Evolutionary conservation across 2,329 filamentous ascomycete species (phyloP).

Genomic region (Dactylellina sp.): DNA sequence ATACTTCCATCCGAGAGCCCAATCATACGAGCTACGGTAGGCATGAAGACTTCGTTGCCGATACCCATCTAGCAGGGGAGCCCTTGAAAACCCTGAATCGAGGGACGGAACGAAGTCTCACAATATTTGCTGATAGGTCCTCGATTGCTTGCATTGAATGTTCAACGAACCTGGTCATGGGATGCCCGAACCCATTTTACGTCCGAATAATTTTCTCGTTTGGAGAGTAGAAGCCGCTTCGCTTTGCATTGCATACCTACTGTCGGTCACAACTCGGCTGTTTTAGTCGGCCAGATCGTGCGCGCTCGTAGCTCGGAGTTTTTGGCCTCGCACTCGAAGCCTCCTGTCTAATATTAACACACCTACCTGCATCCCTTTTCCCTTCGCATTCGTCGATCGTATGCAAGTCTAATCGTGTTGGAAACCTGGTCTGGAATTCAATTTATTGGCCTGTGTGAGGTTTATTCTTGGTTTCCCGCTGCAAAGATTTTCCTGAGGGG

Average conservation of each 20-base stretch:
- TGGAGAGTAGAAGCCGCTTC: no score
- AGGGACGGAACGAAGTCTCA: conserved; percentile 49
- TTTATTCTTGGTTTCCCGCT: conserved; percentile 55
- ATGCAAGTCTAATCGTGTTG: conserved; percentile 42
- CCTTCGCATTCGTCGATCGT: neutral
- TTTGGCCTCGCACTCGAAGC: conserved; percentile 1
- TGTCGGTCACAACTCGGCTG: conserved; percentile 2
- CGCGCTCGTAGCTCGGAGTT: conserved; percentile 20
- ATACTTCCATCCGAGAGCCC: conserved; percentile 46
- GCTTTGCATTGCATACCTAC: no score
- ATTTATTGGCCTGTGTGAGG: conserved; percentile 56
- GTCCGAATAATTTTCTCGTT: neutral
- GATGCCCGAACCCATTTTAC: conserved; percentile 20
- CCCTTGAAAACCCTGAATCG: conserved; percentile 37
- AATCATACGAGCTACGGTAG: conserved; percentile 35
- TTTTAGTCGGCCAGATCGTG: conserved; percentile 18
- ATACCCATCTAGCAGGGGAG: conserved; percentile 35
- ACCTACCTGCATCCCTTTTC: conserved; percentile 5
- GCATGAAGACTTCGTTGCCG: conserved; percentile 18
- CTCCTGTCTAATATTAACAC: conserved; percentile 17
- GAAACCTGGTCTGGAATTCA: conserved; percentile 57
- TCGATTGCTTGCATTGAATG: conserved; percentile 39
- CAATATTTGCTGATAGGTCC: conserved; percentile 19
- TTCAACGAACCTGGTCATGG: conserved; percentile 55
- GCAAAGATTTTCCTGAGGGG: conserved; percentile 41